Percentiles rank a stretch among this genome's conserved stretches.
Conservation (phyloP, 805 yeast genomes). For the Nematodospora valgi region DNA sequence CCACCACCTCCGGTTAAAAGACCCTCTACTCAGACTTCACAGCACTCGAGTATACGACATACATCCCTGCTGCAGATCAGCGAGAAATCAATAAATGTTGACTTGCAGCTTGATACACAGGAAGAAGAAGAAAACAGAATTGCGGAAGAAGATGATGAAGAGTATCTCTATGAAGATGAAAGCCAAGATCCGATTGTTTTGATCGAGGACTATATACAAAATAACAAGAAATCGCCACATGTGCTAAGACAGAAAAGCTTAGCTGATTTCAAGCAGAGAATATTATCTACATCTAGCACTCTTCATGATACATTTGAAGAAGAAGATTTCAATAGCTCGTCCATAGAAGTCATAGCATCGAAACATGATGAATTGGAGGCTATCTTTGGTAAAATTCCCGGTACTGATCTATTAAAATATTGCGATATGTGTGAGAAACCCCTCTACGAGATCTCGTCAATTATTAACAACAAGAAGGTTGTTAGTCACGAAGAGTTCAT, state of each 20-base stretch:
- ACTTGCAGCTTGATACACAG: not conserved
- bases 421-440: constrained; percentile 74
- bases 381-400: constrained; percentile 38
- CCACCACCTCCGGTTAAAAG: constrained; percentile 36
- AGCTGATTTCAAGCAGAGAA: constrained; percentile 31
- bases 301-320: no score
- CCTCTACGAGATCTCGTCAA: constrained; percentile 55
- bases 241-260: constrained; percentile 30
- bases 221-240: constrained; percentile 5
- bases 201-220: constrained; percentile 52
- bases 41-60: constrained; percentile 1
- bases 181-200: constrained; percentile 42
- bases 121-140: constrained; percentile 12
- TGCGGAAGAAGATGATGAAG: constrained; percentile 14
- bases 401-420: constrained; percentile 37
- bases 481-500: constrained; percentile 50
- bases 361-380: constrained; percentile 35
- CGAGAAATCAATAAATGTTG: not conserved
- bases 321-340: no score
- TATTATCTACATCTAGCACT: not conserved
- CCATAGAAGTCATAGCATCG: no score
- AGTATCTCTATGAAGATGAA: constrained; percentile 14
- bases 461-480: constrained; percentile 10
- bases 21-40: not conserved
- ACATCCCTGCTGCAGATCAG: not conserved